A percentile compares a stretch with the other conserved stretches of the same genome.
Conservation (phyloP, 345 rosid species). For the Citrus sp. region DNA sequence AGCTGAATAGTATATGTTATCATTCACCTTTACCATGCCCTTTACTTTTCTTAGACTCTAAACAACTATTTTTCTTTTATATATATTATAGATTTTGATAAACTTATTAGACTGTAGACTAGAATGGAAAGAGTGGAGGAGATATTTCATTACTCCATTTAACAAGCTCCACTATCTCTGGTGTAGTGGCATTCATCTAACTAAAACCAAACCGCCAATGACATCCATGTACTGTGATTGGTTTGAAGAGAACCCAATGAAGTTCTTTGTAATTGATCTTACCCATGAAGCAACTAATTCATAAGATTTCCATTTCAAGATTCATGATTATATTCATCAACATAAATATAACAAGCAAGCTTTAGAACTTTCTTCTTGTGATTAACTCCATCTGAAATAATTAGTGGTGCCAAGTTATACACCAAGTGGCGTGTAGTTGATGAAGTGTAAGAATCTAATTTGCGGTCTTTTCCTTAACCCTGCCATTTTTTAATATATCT, state of each 20-base stretch:
- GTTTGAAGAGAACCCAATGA: background rate
- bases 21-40: no score
- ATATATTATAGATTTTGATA: no score
- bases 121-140: background rate
- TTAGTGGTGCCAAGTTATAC: background rate
- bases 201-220: background rate
- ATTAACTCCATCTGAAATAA: background rate
- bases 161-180: background rate
- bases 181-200: background rate
- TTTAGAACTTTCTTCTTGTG: background rate
- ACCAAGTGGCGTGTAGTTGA: no score
- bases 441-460: background rate
- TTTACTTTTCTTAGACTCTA: no score
- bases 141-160: no score
- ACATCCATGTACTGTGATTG: background rate
- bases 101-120: background rate
- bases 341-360: background rate
- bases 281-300: background rate
- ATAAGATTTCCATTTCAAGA: background rate
- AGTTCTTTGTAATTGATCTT: background rate
- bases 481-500: background rate
- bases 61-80: no score
- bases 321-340: background rate
- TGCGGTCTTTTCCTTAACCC: background rate
- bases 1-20: background rate